Evolutionary conservation across 2,329 filamentous ascomycete species (phyloP).

Genomic region (Colletotrichum viniferum): DNA sequence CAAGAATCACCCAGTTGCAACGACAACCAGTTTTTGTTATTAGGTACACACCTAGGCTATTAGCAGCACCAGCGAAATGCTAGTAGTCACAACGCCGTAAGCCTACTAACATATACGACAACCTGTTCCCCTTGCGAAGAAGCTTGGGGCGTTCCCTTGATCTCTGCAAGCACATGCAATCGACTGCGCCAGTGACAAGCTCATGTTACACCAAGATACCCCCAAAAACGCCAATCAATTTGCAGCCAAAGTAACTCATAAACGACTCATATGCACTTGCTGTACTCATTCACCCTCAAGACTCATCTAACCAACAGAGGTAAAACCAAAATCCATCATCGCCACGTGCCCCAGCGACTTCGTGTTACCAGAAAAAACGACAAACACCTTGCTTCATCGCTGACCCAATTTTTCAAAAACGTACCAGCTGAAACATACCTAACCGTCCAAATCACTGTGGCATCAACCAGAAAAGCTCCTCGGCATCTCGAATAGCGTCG

Average conservation of each 20-base stretch:
- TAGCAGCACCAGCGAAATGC: not conserved
- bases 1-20: not conserved
- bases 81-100: not conserved
- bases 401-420: fast-evolving
- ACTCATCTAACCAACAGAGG: not conserved
- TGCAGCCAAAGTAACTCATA: not conserved
- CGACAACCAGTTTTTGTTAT: not conserved
- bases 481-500: not conserved
- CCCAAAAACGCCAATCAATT: not conserved
- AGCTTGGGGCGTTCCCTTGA: no score
- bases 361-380: not conserved
- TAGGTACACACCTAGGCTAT: not conserved
- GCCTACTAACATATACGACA: no score
- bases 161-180: not conserved
- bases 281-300: not conserved
- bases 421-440: not conserved
- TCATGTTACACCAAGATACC: no score
- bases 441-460: not conserved
- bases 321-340: not conserved
- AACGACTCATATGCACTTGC: not conserved
- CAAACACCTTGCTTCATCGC: not conserved
- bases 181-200: not conserved
- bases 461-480: not conserved
- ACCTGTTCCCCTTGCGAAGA: not conserved
- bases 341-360: not conserved